Evolutionary conservation across 2,329 filamentous ascomycete genomes (phyloP), one percentile per base, ranked within the genome.

Genomic region (Cladosporium sp.): DNA sequence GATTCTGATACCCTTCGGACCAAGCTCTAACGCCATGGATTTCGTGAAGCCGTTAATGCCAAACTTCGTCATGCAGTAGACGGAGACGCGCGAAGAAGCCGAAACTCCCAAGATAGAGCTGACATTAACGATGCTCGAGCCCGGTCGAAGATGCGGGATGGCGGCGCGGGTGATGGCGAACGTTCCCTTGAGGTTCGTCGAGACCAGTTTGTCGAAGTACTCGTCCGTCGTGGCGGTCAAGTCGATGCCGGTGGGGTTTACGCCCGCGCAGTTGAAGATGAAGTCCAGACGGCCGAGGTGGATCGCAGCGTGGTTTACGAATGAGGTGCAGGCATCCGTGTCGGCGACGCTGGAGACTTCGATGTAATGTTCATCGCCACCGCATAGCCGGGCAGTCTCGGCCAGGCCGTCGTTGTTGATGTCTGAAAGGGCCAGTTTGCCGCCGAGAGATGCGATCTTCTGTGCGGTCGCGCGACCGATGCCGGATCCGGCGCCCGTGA

Each of bases 11-110:
- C 67, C 66, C 38, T 65, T 62, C 3, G 63, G 59, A 0, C 64
- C 69, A 54, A 70, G 62, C 54, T 71, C 69, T 45, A 68, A 57
- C 5, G 68, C 68, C 72, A 74, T 61, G 48, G 63, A 41, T 76
- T 73, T 73, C 11, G 72, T 74, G 45, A 76, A 62, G 1, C 71
- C 73, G 5, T 75, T 61, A 3, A 76, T 54, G 2, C 64, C 73
- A 53, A 70, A 73, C 54, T 76, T 76, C 8, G 68, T 65, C 2
- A 65, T 62, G 4, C 65, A 70, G 54, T 75, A 74, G 5, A 72
- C 70, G 1, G 67, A 67, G 58, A 70, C 70, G 13, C 68, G 64
- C 0, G 66, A 62, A 7, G 66, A 57, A 1, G 64, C 61, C 43
- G 58, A 61, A 38, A 70, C 52, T 7, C 69, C 68, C 54, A 70